These are phyloP conservation scores for Neoboletus subvelutipes DNA, from an alignment of 768 basidiomycete species.

Conservation along the genomic window DNA sequence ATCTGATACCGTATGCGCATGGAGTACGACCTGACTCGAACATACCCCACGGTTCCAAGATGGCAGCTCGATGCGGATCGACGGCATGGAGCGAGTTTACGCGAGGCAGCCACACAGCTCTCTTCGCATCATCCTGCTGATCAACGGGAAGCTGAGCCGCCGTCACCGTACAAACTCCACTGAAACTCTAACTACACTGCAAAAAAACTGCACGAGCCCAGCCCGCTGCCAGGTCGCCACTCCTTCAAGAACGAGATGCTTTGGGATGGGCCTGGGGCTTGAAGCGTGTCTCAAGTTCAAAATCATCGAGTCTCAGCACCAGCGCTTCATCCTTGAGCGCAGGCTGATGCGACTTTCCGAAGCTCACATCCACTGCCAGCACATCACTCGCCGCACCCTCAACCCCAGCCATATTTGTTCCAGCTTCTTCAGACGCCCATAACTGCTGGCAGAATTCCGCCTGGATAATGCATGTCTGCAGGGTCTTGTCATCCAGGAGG, in stretches of 20 bases:
- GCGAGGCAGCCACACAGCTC: background rate
- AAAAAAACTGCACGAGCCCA: background rate
- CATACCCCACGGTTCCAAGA: background rate
- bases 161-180: background rate
- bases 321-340: background rate
- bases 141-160: no score
- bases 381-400: slow-evolving; percentile 6
- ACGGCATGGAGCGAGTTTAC: background rate
- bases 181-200: background rate
- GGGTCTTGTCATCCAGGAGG: slow-evolving; percentile 5
- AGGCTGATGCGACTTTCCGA: background rate
- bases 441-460: background rate
- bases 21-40: background rate
- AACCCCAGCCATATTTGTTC: background rate
- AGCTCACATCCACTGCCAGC: background rate
- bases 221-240: background rate
- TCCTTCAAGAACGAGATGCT: background rate
- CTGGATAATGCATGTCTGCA: slow-evolving; percentile 15
- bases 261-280: background rate
- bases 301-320: background rate
- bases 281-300: background rate
- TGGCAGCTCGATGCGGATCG: background rate
- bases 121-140: background rate
- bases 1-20: background rate
- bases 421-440: slow-evolving; percentile 5